phyloP scores from a whole-genome alignment of 169 alveolate genomes.

The Plasmodium gonderi region DNA sequence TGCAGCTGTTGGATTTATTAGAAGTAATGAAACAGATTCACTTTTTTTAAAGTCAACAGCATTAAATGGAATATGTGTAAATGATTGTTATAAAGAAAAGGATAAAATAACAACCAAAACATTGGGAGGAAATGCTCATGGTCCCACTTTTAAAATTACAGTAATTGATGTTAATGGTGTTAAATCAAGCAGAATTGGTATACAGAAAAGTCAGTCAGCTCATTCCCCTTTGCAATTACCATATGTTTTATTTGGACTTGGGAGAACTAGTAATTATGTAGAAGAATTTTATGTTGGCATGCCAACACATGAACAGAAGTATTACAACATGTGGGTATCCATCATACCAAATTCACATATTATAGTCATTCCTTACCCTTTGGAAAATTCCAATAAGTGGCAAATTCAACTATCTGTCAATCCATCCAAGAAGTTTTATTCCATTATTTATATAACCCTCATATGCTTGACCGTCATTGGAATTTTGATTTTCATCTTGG shows the following conservation, averaged over 20 bases:
- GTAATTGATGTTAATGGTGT: constrained; percentile 84
- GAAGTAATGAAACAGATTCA: constrained; percentile 76
- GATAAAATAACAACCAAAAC: constrained; percentile 64
- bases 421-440: constrained; percentile 82
- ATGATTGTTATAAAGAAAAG: constrained; percentile 27
- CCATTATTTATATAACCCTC: constrained; percentile 78
- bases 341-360: constrained; percentile 86
- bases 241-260: constrained; percentile 83
- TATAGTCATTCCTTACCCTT: constrained; percentile 81
- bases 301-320: constrained; percentile 78
- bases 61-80: constrained; percentile 75
- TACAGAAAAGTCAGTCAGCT: constrained; percentile 79
- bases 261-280: constrained; percentile 89
- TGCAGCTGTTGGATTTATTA: constrained; percentile 30
- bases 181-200: constrained; percentile 78
- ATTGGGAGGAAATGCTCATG: constrained; percentile 75
- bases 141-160: constrained; percentile 83
- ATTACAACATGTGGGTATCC: constrained; percentile 86
- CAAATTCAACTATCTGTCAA: constrained; percentile 81
- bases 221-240: constrained; percentile 78
- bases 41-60: constrained; percentile 78
- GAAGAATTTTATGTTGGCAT: constrained; percentile 89
- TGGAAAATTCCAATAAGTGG: constrained; percentile 82
- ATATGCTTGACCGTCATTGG: constrained; percentile 80
- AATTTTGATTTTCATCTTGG: constrained; percentile 79